Evolutionary conservation across 129 eudicot genomes (phyloP), one percentile per base, ranked within the genome.

Genomic region (Flaveria trinervia): DNA sequence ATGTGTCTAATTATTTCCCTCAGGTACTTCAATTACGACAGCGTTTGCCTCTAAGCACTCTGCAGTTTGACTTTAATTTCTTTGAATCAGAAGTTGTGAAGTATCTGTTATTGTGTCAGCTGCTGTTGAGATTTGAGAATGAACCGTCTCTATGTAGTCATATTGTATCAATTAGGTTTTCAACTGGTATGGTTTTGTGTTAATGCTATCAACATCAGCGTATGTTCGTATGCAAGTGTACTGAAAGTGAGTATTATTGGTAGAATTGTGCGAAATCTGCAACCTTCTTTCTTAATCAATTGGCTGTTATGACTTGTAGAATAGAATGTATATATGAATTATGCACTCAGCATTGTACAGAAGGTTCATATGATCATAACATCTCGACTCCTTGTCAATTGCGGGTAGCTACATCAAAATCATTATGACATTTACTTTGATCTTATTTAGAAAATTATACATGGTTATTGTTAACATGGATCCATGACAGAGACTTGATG

Each of bases 1-100:
- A 95, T 44, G 99, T 95, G 76, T 87, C 97, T 79, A 91, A 81
- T 83, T 89, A 79, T 86, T 95, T 95, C 85, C 99, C 99, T 76
- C 99, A 91, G 94, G 99, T 95, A 67, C 8, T 15, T 33, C 72
- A 74, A 45, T 55, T 9, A 43, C 14, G 14, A 46, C 36, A 69
- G 8, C 60, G 55, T 68, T 14, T 45, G 28, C 9, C 54, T 15
- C 43, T 44, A 18, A 57, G 59, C 22, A 23, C 43, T 10, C 4
- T 14, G 5, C 0, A 72, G 16, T 68, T 68, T 52, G 70, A 80
- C 49, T 44, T n/a, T 22, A 15, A 30, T 59, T 23, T 59, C 43
- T 5, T 26, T 22, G 36, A 30, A 16, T 48, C 26, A 22, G 46
- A 54, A 23, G 56, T 49, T 9, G 43, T 14, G 17, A 65, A n/a